Conservation (phyloP, 805 yeast species). For the Saccharomycopsis capsularis region DNA sequence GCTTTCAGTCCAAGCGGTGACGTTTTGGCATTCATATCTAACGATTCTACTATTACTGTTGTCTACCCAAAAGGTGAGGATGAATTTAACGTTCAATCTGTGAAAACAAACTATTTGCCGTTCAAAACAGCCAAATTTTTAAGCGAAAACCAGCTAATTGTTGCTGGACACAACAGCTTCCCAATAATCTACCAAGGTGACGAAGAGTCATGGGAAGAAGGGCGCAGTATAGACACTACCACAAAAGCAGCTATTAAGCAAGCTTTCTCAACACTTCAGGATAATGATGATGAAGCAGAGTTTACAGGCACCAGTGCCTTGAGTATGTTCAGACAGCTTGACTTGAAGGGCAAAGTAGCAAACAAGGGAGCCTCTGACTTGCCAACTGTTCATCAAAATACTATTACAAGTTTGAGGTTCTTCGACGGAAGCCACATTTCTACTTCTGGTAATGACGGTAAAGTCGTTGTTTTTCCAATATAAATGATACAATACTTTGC, state of each 20-base stretch:
- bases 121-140: constrained; percentile 70
- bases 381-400: constrained; percentile 84
- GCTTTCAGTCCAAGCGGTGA: constrained; percentile 76
- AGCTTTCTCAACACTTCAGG: constrained; percentile 24
- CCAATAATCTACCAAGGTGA: constrained; percentile 78
- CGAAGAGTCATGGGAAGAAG: constrained; percentile 56
- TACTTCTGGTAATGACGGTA: constrained; percentile 86
- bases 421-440: constrained; percentile 50
- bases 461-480: constrained; percentile 64
- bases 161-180: constrained; percentile 90
- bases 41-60: constrained; percentile 77
- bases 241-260: constrained; percentile 20
- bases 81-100: constrained; percentile 48
- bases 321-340: constrained; percentile 92
- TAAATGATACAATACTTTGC: neutral
- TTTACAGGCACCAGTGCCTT: constrained; percentile 66
- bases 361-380: constrained; percentile 40
- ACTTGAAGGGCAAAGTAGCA: constrained; percentile 77
- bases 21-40: constrained; percentile 72
- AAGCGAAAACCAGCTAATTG: constrained; percentile 59
- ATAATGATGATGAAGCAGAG: constrained; percentile 48
- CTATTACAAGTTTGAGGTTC: constrained; percentile 62
- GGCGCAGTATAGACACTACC: constrained; percentile 50
- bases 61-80: constrained; percentile 70
- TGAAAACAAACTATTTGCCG: constrained; percentile 69